These are phyloP conservation scores for Cenchrus fungigraminus DNA, from an alignment of 176 grass and related monocot species.

Conservation along the genomic window DNA sequence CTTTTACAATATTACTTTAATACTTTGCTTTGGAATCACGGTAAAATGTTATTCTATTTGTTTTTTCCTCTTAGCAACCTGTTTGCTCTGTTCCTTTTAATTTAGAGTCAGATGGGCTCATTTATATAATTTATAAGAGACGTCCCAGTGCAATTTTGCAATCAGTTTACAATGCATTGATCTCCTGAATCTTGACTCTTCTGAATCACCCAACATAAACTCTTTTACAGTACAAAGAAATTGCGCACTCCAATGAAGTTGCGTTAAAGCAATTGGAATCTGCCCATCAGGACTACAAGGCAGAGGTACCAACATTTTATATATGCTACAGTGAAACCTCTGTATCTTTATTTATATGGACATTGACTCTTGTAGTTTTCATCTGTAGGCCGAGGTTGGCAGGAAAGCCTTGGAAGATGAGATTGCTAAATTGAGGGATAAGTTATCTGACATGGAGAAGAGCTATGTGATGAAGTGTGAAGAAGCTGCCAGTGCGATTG, in stretches of 20 bases:
- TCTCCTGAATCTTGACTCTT: conserved; percentile 40
- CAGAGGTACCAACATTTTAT: conserved; percentile 64
- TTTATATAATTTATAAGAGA: conserved; percentile 5
- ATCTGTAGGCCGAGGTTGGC: conserved; percentile 65
- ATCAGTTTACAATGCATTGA: conserved; percentile 27
- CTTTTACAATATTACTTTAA: neutral
- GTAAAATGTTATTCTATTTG: neutral
- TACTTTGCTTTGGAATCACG: neutral
- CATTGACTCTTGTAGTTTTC: conserved; percentile 32
- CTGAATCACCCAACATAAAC: conserved; percentile 31
- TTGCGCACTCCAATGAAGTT: conserved; percentile 86
- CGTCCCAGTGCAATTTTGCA: neutral
- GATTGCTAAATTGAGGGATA: conserved; percentile 71
- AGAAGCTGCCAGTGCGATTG: conserved; percentile 61
- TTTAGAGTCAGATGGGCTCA: neutral
- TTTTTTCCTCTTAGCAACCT: neutral
- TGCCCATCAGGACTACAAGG: conserved; percentile 76
- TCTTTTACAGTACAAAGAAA: conserved; percentile 95
- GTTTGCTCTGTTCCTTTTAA: neutral
- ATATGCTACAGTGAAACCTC: conserved; percentile 10
- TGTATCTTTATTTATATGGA: conserved; percentile 6
- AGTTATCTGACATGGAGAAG: conserved; percentile 81
- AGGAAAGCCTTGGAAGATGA: conserved; percentile 78
- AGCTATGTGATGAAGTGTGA: conserved; percentile 77
- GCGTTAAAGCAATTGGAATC: conserved; percentile 93